Percentiles rank a stretch among this genome's conserved stretches.
phyloP scores from a whole-genome alignment of 148 eudicot species.

The Rhododendron ovatum region DNA sequence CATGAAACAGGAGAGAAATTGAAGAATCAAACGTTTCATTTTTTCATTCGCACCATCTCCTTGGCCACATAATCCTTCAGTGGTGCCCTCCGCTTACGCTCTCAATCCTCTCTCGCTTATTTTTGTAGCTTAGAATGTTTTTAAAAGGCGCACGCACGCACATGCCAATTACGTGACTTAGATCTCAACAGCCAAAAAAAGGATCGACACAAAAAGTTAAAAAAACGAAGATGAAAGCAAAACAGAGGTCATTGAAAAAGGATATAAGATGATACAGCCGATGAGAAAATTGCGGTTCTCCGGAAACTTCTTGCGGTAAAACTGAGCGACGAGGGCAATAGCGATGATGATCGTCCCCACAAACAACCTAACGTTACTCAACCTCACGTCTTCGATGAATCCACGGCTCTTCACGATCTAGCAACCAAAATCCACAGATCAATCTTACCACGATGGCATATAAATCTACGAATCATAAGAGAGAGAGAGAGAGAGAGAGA shows the following conservation, averaged over 20 bases:
- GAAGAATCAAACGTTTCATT: not conserved
- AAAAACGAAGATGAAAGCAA: not conserved
- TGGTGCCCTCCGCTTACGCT: no score
- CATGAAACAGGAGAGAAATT: not conserved
- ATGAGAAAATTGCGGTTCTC: not conserved
- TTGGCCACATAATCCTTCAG: no score
- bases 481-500: not conserved
- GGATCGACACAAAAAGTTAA: not conserved
- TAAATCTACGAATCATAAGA: not conserved
- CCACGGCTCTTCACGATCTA: not conserved
- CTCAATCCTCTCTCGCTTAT: not conserved
- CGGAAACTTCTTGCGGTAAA: not conserved
- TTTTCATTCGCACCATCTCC: no score
- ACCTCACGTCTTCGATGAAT: not conserved
- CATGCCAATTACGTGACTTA: no score
- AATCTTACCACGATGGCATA: not conserved
- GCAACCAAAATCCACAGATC: not conserved
- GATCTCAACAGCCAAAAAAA: not conserved
- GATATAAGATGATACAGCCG: constrained; percentile 4
- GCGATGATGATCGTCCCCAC: not conserved
- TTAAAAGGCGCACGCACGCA: not conserved
- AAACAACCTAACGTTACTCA: not conserved
- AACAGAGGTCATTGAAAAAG: not conserved
- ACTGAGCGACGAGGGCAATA: constrained; percentile 1
- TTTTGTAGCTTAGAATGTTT: not conserved